Percentiles rank a stretch among this genome's conserved stretches.
phyloP scores from a whole-genome alignment of 1,284 basidiomycete species.

The Mixia osmundae region DNA sequence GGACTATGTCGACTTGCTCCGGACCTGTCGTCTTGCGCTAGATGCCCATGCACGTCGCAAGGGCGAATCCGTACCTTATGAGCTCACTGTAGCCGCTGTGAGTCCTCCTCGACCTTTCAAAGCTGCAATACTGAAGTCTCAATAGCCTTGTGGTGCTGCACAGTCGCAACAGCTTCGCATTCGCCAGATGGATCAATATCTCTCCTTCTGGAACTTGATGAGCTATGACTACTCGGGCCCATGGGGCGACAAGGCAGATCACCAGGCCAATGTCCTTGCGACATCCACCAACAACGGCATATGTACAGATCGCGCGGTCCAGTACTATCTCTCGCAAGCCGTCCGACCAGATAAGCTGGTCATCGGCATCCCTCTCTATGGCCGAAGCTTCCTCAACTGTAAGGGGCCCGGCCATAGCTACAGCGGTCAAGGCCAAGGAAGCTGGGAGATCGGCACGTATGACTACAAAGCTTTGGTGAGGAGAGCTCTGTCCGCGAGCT shows the following conservation, averaged over 20 bases:
- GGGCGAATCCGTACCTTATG: slow-evolving; percentile 19
- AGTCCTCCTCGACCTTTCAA: not conserved
- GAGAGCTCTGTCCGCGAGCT: not conserved
- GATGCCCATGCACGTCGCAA: slow-evolving; percentile 21
- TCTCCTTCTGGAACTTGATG: slow-evolving; percentile 84
- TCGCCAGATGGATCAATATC: slow-evolving; percentile 40
- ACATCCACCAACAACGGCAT: slow-evolving; percentile 18
- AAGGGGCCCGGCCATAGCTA: slow-evolving; percentile 48
- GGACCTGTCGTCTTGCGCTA: slow-evolving; percentile 24
- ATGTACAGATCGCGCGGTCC: slow-evolving; percentile 45
- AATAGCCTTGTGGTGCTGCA: slow-evolving; percentile 40
- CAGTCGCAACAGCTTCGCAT: slow-evolving; percentile 44
- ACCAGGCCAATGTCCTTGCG: slow-evolving; percentile 62
- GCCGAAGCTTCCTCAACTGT: slow-evolving; percentile 58
- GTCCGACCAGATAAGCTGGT: slow-evolving; percentile 49
- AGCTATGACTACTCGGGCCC: slow-evolving; percentile 27
- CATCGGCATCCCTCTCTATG: slow-evolving; percentile 64
- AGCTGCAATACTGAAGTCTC: not conserved
- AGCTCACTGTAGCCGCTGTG: slow-evolving; percentile 22
- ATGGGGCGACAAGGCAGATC: slow-evolving; percentile 30
- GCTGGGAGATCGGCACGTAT: slow-evolving; percentile 27
- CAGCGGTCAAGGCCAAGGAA: slow-evolving; percentile 49
- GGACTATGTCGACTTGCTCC: slow-evolving; percentile 27
- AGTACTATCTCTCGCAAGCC: slow-evolving; percentile 39
- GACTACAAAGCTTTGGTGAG: slow-evolving; percentile 42